phyloP scores from a whole-genome alignment of 306 rosid genomes.

The Calophaca sinica region DNA sequence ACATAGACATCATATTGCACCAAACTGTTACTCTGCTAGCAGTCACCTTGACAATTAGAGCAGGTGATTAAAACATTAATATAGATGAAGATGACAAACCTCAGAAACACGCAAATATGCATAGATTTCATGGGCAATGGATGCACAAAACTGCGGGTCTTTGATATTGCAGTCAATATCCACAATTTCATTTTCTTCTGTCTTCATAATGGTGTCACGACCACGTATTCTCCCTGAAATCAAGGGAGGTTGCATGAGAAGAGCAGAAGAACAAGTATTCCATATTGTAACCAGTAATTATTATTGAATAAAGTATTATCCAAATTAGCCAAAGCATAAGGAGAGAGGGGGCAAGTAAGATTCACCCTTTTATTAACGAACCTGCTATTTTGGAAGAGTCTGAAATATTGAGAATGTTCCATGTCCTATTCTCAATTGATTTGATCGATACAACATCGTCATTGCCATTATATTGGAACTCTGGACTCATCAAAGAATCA shows the following conservation, averaged over 20 bases:
- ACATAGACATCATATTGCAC: neutral
- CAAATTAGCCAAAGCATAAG: slow-evolving; percentile 32
- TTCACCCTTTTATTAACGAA: slow-evolving; percentile 41
- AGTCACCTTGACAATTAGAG: neutral
- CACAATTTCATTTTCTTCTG: slow-evolving; percentile 46
- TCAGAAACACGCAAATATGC: slow-evolving; percentile 61
- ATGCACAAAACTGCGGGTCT: slow-evolving; percentile 61
- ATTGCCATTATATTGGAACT: slow-evolving; percentile 48
- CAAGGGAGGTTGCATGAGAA: slow-evolving; percentile 8
- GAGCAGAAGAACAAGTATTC: slow-evolving; percentile 14
- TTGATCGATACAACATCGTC: slow-evolving; percentile 46
- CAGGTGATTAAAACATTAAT: slow-evolving; percentile 22
- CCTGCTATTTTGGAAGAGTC: slow-evolving; percentile 51
- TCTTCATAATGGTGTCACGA: slow-evolving; percentile 30
- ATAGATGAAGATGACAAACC: slow-evolving; percentile 49
- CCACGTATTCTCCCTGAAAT: slow-evolving; percentile 49
- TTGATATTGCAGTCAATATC: slow-evolving; percentile 52
- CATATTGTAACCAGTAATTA: neutral
- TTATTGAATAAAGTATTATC: slow-evolving; percentile 10
- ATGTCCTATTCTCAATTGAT: slow-evolving; percentile 51
- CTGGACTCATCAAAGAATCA: slow-evolving; percentile 53
- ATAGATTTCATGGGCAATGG: slow-evolving; percentile 59
- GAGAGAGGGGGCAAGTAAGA: neutral
- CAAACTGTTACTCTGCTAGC: slow-evolving; percentile 14
- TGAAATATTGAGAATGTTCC: slow-evolving; percentile 43